These are phyloP conservation scores for Candida andamanensis DNA, from an alignment of 805 yeast genomes.

Conservation along the genomic window DNA sequence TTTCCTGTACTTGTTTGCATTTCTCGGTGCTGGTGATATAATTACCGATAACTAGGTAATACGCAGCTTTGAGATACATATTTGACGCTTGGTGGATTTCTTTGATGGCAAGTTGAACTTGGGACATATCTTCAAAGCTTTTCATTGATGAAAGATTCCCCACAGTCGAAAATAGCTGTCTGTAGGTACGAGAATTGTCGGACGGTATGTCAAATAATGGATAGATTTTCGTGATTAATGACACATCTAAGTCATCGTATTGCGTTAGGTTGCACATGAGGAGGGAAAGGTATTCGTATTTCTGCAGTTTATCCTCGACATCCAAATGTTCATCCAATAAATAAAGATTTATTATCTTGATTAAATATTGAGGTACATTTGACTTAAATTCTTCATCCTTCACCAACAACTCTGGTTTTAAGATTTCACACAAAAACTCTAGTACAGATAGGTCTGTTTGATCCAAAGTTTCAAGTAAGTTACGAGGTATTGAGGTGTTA, in stretches of 20 bases:
- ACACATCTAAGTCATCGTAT: constrained; percentile 13
- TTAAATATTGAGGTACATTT: constrained; percentile 5
- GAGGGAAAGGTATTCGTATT: constrained; percentile 9
- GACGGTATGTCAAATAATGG: constrained; percentile 8
- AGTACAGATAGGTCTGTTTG: constrained; percentile 3
- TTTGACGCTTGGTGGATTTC: constrained; percentile 9
- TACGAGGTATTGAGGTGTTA: constrained; percentile 1
- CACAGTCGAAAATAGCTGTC: constrained; percentile 28
- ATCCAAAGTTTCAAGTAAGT: constrained; percentile 1
- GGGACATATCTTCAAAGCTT: constrained; percentile 16
- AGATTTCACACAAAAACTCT: constrained; percentile 11
- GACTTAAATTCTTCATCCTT: constrained; percentile 4
- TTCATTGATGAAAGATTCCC: constrained; percentile 32
- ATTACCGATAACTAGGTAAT: constrained; percentile 33
- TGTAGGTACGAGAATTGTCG: constrained; percentile 8
- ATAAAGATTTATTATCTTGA: constrained; percentile 3
- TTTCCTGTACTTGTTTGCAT: constrained; percentile 8
- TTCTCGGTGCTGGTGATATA: constrained; percentile 19
- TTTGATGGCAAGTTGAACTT: constrained; percentile 15
- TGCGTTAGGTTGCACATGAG: constrained; percentile 17
- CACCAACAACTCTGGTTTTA: constrained; percentile 10
- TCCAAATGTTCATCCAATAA: constrained; percentile 7
- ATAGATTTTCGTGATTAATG: constrained; percentile 5
- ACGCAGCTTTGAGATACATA: constrained; percentile 24
- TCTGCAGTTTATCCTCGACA: constrained; percentile 11